Percentiles rank a stretch among this genome's conserved stretches.
phyloP scores from a whole-genome alignment of 805 yeast genomes.

The Candida maesae region DNA sequence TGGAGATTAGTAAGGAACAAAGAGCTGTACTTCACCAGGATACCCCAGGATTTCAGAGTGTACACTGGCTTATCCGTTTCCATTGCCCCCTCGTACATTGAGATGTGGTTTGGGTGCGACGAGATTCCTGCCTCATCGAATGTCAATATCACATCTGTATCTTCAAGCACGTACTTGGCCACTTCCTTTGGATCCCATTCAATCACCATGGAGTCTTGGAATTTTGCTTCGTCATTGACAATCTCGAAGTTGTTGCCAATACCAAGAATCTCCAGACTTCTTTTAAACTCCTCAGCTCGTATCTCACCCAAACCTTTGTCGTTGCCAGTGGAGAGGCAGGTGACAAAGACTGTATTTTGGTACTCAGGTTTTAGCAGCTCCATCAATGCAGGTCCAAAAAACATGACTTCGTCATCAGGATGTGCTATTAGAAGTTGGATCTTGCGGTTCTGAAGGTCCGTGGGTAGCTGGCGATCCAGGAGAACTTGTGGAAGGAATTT shows the following conservation, averaged over 20 bases:
- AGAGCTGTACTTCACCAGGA: conserved; percentile 45
- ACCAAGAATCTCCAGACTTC: conserved; percentile 54
- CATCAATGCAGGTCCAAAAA: conserved; percentile 76
- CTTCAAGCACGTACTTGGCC: conserved; percentile 31
- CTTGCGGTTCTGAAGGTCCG: conserved; percentile 6
- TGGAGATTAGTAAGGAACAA: conserved; percentile 20
- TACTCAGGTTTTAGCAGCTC: conserved; percentile 46
- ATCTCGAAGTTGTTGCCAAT: conserved; percentile 36
- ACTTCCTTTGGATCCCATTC: conserved; percentile 57
- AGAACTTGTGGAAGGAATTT: not conserved
- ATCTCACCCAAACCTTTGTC: conserved; percentile 67
- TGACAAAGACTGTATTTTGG: conserved; percentile 48
- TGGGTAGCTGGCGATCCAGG: not conserved
- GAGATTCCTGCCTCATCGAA: conserved; percentile 86
- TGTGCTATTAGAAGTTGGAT: conserved; percentile 75
- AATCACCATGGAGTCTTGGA: conserved; percentile 64
- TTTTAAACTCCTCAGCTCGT: conserved; percentile 56
- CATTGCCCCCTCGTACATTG: conserved; percentile 47
- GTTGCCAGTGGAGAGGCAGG: conserved; percentile 78
- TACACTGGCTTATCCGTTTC: conserved; percentile 19
- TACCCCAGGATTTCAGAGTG: conserved; percentile 31
- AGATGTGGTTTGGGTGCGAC: conserved; percentile 79
- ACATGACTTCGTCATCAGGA: conserved; percentile 99
- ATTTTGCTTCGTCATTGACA: conserved; percentile 42
- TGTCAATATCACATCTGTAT: conserved; percentile 51